Evolutionary conservation across 345 rosid genomes (phyloP), one percentile per base, ranked within the genome.

Genomic region (Nephelium lappaceum): DNA sequence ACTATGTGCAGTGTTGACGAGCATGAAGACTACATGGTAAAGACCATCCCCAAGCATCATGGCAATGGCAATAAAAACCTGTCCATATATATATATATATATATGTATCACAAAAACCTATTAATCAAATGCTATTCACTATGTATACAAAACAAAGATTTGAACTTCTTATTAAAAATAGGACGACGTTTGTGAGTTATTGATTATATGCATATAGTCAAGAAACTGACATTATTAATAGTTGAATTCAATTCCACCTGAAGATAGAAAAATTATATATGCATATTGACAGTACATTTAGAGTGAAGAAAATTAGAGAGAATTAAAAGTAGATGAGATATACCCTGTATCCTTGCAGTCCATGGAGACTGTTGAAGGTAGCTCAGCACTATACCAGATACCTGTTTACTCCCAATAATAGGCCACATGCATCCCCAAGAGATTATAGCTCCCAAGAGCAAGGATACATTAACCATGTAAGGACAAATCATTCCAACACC

Each of bases 391-490:
- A 60, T 88, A 95, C 98, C 98, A 95, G 31, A 70, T 65, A 43
- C 98, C 98, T 91, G 89, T 80, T 89, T 88, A 15, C 74, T 79
- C 70, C 82, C 91, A 60, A 93, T 93, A 16, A 84, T 71, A 0
- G 97, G 98, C 98, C 98, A 92, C 97, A 95, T 86, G 69, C 91
- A 31, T 74, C 91, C 97, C 97, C 98, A 95, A 2, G 98, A 95
- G 74, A 95, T 19, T 66, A 91, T 81, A 23, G 97, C 94, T 42
- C 98, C 98, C 69, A 93, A 15, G 16, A 95, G 90, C 81, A 95
- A 80, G 65, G 98, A 95, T 11, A 91, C 76, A 74, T 93, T 95
- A 43, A 95, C 93, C 82, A 95, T 90, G 80, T 92, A 89, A 31
- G 98, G 98, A 77, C 98, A 95, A 14, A 95, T 93, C 97, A 95